phyloP scores from a whole-genome alignment of 257 asterid species.

The Solanum verrucosum region DNA sequence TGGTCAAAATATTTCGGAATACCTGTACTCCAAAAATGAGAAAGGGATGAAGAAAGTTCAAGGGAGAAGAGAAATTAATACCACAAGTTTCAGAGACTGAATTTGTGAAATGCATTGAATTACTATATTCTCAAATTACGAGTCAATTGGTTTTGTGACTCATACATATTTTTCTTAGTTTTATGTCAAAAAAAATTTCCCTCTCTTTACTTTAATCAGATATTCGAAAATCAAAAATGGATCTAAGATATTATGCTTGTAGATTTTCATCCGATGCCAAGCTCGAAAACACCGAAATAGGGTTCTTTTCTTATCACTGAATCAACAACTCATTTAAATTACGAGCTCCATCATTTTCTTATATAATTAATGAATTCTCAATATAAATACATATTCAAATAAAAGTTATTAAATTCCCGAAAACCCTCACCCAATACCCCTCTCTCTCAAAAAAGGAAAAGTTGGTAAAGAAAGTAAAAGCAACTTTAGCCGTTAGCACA shows the following conservation, averaged over 20 bases:
- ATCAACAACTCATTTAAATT: neutral
- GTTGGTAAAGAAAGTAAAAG: neutral
- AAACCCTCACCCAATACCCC: neutral
- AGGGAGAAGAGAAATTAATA: neutral
- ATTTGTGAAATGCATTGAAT: neutral
- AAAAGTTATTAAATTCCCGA: neutral
- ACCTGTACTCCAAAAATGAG: neutral
- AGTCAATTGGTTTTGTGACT: neutral
- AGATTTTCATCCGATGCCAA: neutral
- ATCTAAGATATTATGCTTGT: neutral
- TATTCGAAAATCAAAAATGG: neutral
- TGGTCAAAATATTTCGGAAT: neutral
- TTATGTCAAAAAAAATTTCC: neutral
- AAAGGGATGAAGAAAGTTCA: neutral
- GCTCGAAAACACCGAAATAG: neutral
- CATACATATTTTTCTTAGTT: neutral
- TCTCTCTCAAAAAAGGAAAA: neutral
- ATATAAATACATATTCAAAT: neutral
- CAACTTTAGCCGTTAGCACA: constrained; percentile 15
- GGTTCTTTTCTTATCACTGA: neutral
- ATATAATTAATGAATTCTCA: neutral
- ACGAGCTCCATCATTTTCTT: neutral
- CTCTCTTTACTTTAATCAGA: neutral
- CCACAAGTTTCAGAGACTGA: neutral
- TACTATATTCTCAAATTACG: neutral